Evolutionary conservation across 805 yeast genomes (phyloP).

Genomic region (Wilhelminamyces savonicus): DNA sequence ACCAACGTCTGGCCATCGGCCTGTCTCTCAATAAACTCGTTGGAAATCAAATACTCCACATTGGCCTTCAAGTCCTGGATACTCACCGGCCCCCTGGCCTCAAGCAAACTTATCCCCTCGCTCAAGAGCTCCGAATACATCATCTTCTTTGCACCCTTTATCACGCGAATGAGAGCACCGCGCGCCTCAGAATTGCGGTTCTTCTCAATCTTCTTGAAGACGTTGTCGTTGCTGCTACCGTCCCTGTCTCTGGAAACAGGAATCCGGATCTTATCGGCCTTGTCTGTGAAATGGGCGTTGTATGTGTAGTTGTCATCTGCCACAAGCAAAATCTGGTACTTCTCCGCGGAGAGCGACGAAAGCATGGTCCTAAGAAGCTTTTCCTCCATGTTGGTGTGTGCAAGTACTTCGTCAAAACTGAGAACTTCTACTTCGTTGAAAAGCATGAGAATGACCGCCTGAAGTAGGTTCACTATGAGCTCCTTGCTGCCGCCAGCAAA

Average conservation of each 20-base stretch:
- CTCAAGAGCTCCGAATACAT: constrained; percentile 22
- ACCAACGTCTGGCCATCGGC: constrained; percentile 12
- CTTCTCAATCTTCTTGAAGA: constrained; percentile 7
- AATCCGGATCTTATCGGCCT: constrained; percentile 18
- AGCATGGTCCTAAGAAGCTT: constrained; percentile 24
- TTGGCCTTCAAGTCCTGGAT: constrained; percentile 24
- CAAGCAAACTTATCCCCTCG: constrained; percentile 13
- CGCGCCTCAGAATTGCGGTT: constrained; percentile 25
- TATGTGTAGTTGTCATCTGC: constrained; percentile 8
- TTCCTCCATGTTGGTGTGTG: constrained; percentile 25
- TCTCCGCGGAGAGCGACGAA: constrained; percentile 22
- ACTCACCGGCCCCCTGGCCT: constrained; percentile 18
- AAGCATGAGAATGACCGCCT: constrained; percentile 33
- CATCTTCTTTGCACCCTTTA: constrained; percentile 23
- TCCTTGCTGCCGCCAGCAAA: constrained; percentile 28
- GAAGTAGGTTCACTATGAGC: constrained; percentile 34
- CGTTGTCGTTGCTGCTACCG: not conserved
- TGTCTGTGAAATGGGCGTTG: constrained; percentile 23
- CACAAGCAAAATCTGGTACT: constrained; percentile 18
- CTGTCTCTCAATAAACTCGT: constrained; percentile 25
- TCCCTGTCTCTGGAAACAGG: constrained; percentile 18
- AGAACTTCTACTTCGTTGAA: constrained; percentile 25
- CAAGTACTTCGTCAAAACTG: constrained; percentile 13
- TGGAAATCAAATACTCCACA: constrained; percentile 29
- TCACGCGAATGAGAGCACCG: constrained; percentile 19